phyloP scores from a whole-genome alignment of 164 flowering plant species.

The Hamamelis virginiana region DNA sequence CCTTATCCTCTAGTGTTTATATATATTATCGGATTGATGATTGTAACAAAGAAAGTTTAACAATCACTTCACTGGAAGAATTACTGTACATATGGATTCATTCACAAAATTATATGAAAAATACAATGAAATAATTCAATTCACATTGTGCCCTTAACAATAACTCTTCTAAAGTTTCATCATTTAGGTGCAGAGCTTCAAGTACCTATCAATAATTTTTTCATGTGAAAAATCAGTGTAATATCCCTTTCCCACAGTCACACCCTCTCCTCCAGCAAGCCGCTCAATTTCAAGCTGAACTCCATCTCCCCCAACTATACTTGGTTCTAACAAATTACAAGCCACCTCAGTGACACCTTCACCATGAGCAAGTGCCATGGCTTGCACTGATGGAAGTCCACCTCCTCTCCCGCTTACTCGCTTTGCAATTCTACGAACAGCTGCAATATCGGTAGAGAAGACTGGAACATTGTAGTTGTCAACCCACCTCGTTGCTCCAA shows the following conservation, averaged over 20 bases:
- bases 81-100: too few species aligned
- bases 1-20: not conserved
- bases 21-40: too few species aligned
- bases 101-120: too few species aligned
- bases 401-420: slow-evolving; percentile 67
- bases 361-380: slow-evolving; percentile 68
- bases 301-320: slow-evolving; percentile 41
- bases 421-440: slow-evolving; percentile 55
- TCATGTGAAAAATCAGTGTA: slow-evolving; percentile 61
- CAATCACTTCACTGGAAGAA: too few species aligned
- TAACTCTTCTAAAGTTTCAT: not conserved
- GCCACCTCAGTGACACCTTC: slow-evolving; percentile 57
- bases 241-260: slow-evolving; percentile 64
- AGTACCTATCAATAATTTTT: slow-evolving; percentile 45
- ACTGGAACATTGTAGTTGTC: slow-evolving; percentile 73
- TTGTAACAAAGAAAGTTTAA: too few species aligned
- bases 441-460: slow-evolving; percentile 39
- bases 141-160: not conserved
- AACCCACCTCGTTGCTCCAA: slow-evolving; percentile 68
- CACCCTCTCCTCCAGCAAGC: slow-evolving; percentile 49
- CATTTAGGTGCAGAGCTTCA: slow-evolving; percentile 17
- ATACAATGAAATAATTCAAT: too few species aligned
- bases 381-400: slow-evolving; percentile 67
- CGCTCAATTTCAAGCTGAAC: slow-evolving; percentile 67
- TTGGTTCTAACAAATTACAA: slow-evolving; percentile 67